Base-by-base conservation (phyloP, 306 rosid genomes). In the Prinsepia uniflora region DNA sequence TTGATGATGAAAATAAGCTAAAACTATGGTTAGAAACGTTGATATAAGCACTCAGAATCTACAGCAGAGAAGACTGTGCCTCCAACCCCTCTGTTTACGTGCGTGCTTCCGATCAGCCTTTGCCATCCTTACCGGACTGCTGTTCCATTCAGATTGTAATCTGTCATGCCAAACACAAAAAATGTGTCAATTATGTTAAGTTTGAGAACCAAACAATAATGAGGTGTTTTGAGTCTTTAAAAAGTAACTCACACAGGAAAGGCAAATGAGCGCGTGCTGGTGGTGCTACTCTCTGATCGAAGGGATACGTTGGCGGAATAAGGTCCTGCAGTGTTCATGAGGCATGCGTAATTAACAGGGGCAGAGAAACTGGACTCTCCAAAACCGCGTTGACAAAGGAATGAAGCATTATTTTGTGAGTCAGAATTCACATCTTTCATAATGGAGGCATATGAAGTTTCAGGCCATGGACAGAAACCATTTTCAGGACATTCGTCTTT, bases 181-280 rank as follows among this genome's bases (percentile, higher is more conserved):
- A 34, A 18, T 15, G 42, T n/a, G 5, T 68, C 10, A 36, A 11
- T 13, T 6, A 24, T 57, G 61, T 5, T 5, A 34, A 11, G 56
- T 39, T 34, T 15, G 64, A 22, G 10, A 34, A 74, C 34, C 20
- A 67, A 63, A 24, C 54, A 18, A 43, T 8, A 30, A 5, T n/a
- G 19, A 41, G 43, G 58, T 5, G 45, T 52, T 30, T 30, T 30
- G 36, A 30, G 36, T 30, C 36, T 30, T 46, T 8, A 2, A 18
- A 10, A 1, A 34, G 13, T 79, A 2, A 79, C 76, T 36, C 82
- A 91, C 99, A 89, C 44, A 0, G 99, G 99, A 75, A 95, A 95
- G 48, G 99, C 99, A 30, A 95, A 95, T 57, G 99, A 95, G 8
- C 96, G 96, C 0, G 96, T 86, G 96, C 99, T 95, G 7, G 96